These are phyloP conservation scores for Bolboschoenus planiculmis DNA, from an alignment of 176 grass and related monocot species.

Conservation along the genomic window DNA sequence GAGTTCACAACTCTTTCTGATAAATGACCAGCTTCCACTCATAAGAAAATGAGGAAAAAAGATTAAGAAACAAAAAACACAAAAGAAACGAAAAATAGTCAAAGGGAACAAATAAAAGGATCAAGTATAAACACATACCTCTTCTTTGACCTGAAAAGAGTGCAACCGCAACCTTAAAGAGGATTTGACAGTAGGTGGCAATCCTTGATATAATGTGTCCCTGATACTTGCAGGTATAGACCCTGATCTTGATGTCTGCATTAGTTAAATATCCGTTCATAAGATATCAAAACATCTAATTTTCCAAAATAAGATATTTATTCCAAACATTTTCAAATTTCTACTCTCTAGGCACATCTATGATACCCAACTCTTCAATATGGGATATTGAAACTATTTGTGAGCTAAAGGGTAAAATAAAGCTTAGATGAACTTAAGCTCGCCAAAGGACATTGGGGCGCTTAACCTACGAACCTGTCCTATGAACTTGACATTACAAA, in stretches of 20 bases:
- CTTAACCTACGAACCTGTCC: background rate
- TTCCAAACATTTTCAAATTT: background rate
- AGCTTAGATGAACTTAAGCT: constrained; percentile 9
- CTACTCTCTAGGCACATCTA: background rate
- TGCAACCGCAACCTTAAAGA: constrained; percentile 53
- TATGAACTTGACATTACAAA: background rate
- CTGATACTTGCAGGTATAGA: constrained; percentile 54
- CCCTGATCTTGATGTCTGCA: constrained; percentile 68
- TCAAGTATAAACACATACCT: constrained; percentile 38
- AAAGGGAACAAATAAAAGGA: background rate
- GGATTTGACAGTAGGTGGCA: constrained; percentile 74
- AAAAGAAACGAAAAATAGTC: background rate
- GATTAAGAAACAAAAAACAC: background rate
- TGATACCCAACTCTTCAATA: background rate
- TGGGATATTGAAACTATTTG: constrained; percentile 7
- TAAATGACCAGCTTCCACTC: background rate
- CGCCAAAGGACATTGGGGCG: background rate
- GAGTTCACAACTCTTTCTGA: background rate
- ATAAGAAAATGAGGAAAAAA: background rate
- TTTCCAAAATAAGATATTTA: background rate
- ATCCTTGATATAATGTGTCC: constrained; percentile 74
- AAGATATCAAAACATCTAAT: constrained; percentile 29
- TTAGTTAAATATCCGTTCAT: constrained; percentile 22
- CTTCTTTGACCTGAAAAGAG: constrained; percentile 74
- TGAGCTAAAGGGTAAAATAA: background rate